Evolutionary conservation across 2,329 filamentous ascomycete species (phyloP), one percentile per base, ranked within the genome.

Genomic region (Colletotrichum tanaceti): DNA sequence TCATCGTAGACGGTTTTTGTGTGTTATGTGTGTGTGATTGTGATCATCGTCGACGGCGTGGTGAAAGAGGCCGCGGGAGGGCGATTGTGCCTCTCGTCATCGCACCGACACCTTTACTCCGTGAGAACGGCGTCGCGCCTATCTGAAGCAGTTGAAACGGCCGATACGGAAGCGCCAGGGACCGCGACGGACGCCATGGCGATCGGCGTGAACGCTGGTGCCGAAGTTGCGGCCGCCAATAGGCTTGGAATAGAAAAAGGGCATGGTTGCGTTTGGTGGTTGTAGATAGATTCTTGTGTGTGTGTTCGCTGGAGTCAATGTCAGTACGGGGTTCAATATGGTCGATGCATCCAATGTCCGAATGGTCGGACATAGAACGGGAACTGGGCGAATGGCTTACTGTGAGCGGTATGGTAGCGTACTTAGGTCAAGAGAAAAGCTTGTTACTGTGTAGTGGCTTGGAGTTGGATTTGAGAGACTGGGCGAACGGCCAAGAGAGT

Each of bases 151-250:
- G 79, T 80, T 84, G 74, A 85, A 85, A 52, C 77, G 80, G 69
- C 83, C 82, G 49, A 85, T 76, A 58, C 81, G 82, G 74, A 86
- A 83, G 50, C 84, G 78, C 83, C 84, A 86, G 3, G 84, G 83
- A 2, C 84, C 85, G 13, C 82, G 80, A 58, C 79, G 82, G 9
- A 86, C 76, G 53, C 84, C 85, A 70, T 83, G 76, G 13, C 78
- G 79, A 73, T 82, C 79, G 22, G 81, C 82, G 41, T 79, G 77
- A 61, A 87, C 76, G 73, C 77, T 85, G 41, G 85, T 86, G 71
- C 85, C 85, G 71, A 86, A 82, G 72, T 84, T 83, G 41, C 81
- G 80, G 60, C 81, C 80, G 71, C 85, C 85, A 71, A 86, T 61
- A 58, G 76, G 75, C 72, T 83, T 85, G 62, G 76, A 76, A 73